Evolutionary conservation across 768 basidiomycete species (phyloP).

Genomic region (Lepiota venenata): DNA sequence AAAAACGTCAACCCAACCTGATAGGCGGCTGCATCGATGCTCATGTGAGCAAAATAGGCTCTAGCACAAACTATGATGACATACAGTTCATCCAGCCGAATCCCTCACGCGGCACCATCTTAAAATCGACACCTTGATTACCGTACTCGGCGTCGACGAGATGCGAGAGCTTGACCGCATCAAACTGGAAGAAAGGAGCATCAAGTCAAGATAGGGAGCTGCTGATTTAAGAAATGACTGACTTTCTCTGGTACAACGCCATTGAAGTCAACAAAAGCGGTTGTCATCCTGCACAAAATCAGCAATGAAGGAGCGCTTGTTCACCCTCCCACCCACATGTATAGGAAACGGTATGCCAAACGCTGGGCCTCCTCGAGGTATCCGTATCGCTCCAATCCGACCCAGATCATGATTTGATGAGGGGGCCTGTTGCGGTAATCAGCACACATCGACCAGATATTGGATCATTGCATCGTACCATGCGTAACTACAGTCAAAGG

Average conservation of each 20-base stretch:
- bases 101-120: conserved; percentile 94
- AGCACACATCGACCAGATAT: conserved; percentile 1
- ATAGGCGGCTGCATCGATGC: conserved; percentile 66
- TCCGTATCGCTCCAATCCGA: conserved; percentile 94
- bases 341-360: conserved; percentile 94
- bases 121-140: conserved; percentile 96
- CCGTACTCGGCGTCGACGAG: conserved; percentile 97
- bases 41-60: conserved; percentile 4
- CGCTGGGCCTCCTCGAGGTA: conserved; percentile 92
- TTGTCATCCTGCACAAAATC: conserved; percentile 69
- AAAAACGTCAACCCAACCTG: conserved; percentile 96
- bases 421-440: conserved; percentile 61
- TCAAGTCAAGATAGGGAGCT: conserved; percentile 9
- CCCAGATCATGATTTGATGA: conserved; percentile 99
- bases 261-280: conserved; percentile 94
- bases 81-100: conserved; percentile 98
- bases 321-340: conserved; percentile 59
- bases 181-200: conserved; percentile 53
- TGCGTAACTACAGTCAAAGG: conserved; percentile 49
- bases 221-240: conserved; percentile 15
- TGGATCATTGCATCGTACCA: conserved; percentile 35
- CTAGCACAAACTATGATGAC: conserved; percentile 20
- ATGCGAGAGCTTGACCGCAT: conserved; percentile 93
- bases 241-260: conserved; percentile 98
- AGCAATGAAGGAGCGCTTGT: neutral